phyloP scores from a whole-genome alignment of 176 grass and related monocot genomes.

The Eragrostis nindensis region DNA sequence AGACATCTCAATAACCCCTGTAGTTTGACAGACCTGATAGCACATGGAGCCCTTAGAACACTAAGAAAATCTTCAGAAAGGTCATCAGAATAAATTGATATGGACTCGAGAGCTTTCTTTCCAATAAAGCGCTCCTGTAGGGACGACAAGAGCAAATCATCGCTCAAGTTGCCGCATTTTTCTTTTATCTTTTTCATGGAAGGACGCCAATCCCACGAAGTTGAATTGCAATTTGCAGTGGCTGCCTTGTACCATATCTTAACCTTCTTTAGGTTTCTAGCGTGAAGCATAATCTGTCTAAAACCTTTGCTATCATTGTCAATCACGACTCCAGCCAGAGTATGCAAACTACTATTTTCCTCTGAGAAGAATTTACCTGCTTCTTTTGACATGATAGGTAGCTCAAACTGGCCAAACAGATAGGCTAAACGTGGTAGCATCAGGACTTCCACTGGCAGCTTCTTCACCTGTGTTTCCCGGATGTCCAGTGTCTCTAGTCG shows the following conservation, averaged over 20 bases:
- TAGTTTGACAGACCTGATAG: background rate
- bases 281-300: background rate
- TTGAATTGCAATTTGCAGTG: too few species aligned
- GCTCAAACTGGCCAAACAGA: background rate
- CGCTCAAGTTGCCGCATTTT: background rate
- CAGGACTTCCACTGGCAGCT: background rate
- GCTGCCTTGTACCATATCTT: too few species aligned
- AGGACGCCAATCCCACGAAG: background rate
- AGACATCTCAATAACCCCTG: background rate
- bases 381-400: too few species aligned
- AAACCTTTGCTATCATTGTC: background rate
- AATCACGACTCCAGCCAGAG: slow-evolving; percentile 2
- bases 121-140: background rate
- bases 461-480: background rate
- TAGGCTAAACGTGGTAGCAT: slow-evolving; percentile 9
- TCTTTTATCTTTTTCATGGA: too few species aligned
- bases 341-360: background rate
- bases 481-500: slow-evolving; percentile 27
- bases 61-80: background rate
- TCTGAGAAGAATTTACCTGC: too few species aligned
- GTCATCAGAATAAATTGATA: background rate
- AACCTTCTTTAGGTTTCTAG: background rate
- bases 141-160: background rate
- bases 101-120: background rate
- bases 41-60: background rate